Evolutionary conservation across 1,139 yeast genomes (phyloP), one percentile per base, ranked within the genome.

Genomic region (Ogataea hybrid): DNA sequence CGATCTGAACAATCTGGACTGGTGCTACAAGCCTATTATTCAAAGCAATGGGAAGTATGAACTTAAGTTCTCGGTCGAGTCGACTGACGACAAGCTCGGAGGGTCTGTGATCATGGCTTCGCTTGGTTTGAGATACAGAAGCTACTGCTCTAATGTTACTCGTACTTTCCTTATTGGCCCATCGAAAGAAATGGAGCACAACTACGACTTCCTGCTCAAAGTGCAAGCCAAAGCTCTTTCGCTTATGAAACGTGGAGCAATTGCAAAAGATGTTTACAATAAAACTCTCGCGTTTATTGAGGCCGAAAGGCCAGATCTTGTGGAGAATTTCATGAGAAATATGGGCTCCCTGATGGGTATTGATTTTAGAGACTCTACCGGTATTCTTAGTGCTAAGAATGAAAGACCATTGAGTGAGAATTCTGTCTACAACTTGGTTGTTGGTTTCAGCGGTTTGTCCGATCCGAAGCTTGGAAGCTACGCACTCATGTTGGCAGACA

Each of bases 111-210:
- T 92, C 40, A 67, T 89, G 53, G 78, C 96, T 9, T 82, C 95
- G 3, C 68, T 94, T 50, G 97, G 97, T 39, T 72, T 90, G 51
- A 77, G 97, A 56, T 92, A 89, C 68, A 86, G 83, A 61, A 81
- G 87, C 32, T 92, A 92, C 64, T 88, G 97, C 64, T 83, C 97
- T 4, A 88, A 87, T 56, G 70, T 90, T 40, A 92, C 84, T 10
- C 77, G 98, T 63, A 86, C 97, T 1, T 92, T 86, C 57, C 70
- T 92, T 59, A 87, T 92, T 58, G 96, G 89, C 60, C 97, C 97
- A 10, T 76, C 95, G 5, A 77, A 79, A 43, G 82, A 79, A 50
- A 82, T 88, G 71, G 94, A 85, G 52, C 69, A 70, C 38, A 84
- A 86, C 63, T 92, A 90, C 63, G 92, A 84, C 47, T 81, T 87